These are phyloP conservation scores for Pythium scleroteichum DNA, from an alignment of 352 stramenopile genomes.

Conservation along the genomic window DNA sequence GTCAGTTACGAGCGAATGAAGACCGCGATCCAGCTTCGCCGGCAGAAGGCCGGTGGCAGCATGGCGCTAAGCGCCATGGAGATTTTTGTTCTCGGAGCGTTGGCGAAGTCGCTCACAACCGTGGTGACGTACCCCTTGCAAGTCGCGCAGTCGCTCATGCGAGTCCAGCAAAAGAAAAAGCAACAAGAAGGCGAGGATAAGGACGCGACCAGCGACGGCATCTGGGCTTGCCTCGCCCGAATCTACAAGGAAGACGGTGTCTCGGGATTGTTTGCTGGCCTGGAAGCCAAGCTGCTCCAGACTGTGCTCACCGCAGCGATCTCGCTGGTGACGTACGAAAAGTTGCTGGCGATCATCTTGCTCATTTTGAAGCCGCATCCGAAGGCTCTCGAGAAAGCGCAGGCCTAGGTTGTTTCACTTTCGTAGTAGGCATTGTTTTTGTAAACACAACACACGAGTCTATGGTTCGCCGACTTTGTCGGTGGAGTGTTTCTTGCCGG, in stretches of 20 bases:
- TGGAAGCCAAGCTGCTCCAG: slow-evolving; percentile 93
- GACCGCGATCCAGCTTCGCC: slow-evolving; percentile 45
- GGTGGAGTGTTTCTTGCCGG: slow-evolving; percentile 41
- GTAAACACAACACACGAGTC: neutral
- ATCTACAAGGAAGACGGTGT: slow-evolving; percentile 78
- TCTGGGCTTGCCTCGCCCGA: slow-evolving; percentile 50
- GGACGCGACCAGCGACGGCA: neutral
- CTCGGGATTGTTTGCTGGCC: slow-evolving; percentile 83
- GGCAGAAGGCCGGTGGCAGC: slow-evolving; percentile 29
- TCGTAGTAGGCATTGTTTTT: too few relatives aligned
- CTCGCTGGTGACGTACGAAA: slow-evolving; percentile 94
- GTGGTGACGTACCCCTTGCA: slow-evolving; percentile 94
- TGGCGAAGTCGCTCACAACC: slow-evolving; percentile 93
- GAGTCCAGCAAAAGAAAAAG: slow-evolving; percentile 54
- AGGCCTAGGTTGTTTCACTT: slow-evolving; percentile 31
- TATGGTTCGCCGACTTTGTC: neutral
- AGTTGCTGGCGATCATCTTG: slow-evolving; percentile 73
- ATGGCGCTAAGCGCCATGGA: slow-evolving; percentile 66
- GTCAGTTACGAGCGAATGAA: slow-evolving; percentile 95
- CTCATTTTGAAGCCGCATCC: slow-evolving; percentile 47
- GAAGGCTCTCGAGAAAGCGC: slow-evolving; percentile 38
- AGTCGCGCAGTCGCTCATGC: slow-evolving; percentile 90
- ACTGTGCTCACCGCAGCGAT: slow-evolving; percentile 93
- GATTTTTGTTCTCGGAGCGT: slow-evolving; percentile 90
- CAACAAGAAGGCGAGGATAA: neutral